Conservation (phyloP, 805 yeast genomes). For the Lipomyces yamanashiensis region DNA sequence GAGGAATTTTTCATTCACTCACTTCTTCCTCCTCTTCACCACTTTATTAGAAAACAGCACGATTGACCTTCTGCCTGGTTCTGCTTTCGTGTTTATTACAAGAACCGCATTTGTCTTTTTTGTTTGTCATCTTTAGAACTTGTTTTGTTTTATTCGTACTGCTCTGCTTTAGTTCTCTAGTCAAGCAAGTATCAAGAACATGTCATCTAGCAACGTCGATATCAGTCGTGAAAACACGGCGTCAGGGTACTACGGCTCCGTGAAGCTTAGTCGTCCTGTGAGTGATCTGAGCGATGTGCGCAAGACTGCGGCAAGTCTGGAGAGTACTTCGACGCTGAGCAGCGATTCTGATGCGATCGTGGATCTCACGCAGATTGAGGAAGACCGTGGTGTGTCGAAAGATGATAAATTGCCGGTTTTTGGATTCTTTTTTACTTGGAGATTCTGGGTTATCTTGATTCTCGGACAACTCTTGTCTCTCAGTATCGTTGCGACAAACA, state of each 20-base stretch:
- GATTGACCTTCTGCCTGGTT: conserved; percentile 40
- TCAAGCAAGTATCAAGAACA: not conserved
- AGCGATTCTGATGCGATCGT: not conserved
- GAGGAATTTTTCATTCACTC: not conserved
- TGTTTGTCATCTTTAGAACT: not conserved
- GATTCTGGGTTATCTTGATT: conserved; percentile 50
- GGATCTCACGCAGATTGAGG: not conserved
- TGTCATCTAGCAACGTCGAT: not conserved
- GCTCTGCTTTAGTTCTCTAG: too few relatives aligned
- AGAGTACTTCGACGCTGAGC: not conserved
- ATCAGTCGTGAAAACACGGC: not conserved
- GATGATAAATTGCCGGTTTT: conserved; percentile 12
- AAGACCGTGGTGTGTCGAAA: not conserved
- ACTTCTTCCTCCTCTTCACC: conserved; percentile 1
- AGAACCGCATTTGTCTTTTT: conserved; percentile 35
- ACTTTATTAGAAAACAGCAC: conserved; percentile 14
- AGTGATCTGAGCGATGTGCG: conserved; percentile 12
- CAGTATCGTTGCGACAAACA: conserved; percentile 51
- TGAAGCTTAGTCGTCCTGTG: conserved; percentile 13
- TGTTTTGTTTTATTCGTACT: not conserved
- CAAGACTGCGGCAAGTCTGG: not conserved
- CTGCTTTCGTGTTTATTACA: conserved; percentile 40
- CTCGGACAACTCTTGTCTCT: conserved; percentile 51
- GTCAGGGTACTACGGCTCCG: conserved; percentile 6
- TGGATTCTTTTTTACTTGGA: conserved; percentile 43